These are phyloP conservation scores for Ophiostoma ulmi DNA, from an alignment of 2,329 filamentous ascomycete genomes.

Conservation along the genomic window DNA sequence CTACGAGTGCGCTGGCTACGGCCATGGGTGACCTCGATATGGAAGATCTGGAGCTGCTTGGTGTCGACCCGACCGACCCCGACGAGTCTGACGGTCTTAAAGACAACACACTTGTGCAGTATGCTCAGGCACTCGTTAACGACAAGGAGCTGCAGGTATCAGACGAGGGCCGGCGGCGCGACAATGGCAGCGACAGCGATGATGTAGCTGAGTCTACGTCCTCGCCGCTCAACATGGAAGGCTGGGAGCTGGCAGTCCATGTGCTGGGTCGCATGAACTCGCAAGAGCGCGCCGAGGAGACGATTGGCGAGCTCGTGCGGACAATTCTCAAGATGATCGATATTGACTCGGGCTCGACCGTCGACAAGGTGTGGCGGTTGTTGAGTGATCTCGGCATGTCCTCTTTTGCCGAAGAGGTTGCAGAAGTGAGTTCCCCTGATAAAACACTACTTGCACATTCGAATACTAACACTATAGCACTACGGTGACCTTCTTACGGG, in stretches of 20 bases:
- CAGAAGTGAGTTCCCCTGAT: conserved; percentile 58
- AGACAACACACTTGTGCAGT: conserved; percentile 71
- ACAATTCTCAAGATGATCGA: conserved; percentile 58
- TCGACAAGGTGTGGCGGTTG: conserved; percentile 76
- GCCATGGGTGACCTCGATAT: conserved; percentile 61
- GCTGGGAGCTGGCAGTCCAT: conserved; percentile 86
- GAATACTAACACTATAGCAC: conserved; percentile 46
- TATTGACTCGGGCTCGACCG: conserved; percentile 62
- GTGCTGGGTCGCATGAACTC: conserved; percentile 78
- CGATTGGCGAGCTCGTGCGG: conserved; percentile 66
- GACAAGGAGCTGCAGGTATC: conserved; percentile 45
- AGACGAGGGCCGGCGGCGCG: conserved; percentile 28
- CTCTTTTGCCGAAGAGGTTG: conserved; percentile 72
- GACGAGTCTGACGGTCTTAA: conserved; percentile 63
- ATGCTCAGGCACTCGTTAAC: conserved; percentile 63
- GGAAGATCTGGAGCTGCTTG: conserved; percentile 80
- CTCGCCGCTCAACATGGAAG: conserved; percentile 48
- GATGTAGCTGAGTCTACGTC: conserved; percentile 19
- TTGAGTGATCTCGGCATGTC: conserved; percentile 74
- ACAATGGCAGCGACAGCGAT: conserved; percentile 28
- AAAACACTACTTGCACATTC: background rate
- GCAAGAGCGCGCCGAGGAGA: conserved; percentile 62
- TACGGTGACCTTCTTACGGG: conserved; percentile 75
- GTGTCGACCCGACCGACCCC: conserved; percentile 54
- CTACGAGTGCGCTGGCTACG: conserved; percentile 47